Evolutionary conservation across 441 rosid species (phyloP).

Genomic region (Jatropha multifida): DNA sequence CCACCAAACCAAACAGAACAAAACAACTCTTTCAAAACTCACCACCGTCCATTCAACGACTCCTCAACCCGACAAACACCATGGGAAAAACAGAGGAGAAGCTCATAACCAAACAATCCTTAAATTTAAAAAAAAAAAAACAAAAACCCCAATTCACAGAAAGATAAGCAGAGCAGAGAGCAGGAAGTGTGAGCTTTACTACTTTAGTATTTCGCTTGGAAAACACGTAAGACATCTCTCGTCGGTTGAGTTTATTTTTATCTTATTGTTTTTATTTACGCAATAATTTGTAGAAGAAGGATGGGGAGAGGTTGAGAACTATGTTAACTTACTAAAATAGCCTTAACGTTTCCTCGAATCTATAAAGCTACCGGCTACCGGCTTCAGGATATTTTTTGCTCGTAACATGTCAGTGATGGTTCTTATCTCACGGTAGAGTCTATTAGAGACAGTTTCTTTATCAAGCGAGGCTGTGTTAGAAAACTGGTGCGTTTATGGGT

Average conservation of each 20-base stretch:
- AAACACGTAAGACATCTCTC: slow-evolving; percentile 51
- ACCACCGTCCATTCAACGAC: slow-evolving; percentile 30
- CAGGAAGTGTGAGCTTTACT: slow-evolving; percentile 20
- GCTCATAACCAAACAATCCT: neutral
- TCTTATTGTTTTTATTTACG: neutral
- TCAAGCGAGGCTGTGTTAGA: neutral
- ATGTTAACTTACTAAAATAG: neutral
- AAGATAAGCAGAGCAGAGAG: neutral
- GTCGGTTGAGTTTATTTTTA: neutral
- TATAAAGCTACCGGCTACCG: neutral
- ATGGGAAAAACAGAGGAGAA: neutral
- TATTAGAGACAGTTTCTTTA: neutral
- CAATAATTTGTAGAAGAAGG: neutral
- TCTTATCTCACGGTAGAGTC: neutral
- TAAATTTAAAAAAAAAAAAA: neutral
- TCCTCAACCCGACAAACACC: neutral
- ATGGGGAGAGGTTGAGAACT: neutral
- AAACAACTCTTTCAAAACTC: slow-evolving; percentile 15
- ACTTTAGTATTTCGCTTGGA: slow-evolving; percentile 49
- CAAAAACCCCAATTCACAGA: neutral
- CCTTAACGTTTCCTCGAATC: neutral
- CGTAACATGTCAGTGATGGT: slow-evolving; percentile 28
- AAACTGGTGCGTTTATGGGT: too few species aligned
- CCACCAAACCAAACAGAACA: slow-evolving; percentile 21
- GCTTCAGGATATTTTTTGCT: neutral